Percentiles rank a stretch among this genome's conserved stretches.
Evolutionary conservation across 2,329 filamentous ascomycete species (phyloP).

Genomic region (Alternaria gansuensis): DNA sequence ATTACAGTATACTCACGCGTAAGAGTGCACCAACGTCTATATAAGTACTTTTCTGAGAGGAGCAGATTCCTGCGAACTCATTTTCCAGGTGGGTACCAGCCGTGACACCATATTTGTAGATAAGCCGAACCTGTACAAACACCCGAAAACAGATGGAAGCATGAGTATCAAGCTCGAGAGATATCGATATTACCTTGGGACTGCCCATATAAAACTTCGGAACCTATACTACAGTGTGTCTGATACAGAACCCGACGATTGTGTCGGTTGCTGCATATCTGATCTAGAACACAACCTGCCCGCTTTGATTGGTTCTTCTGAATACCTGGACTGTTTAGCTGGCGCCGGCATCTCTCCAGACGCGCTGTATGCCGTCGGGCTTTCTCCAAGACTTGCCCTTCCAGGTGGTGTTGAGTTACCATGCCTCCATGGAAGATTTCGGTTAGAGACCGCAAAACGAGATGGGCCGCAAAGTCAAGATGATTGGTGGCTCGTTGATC

Average conservation of each 20-base stretch:
- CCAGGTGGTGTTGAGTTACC: constrained; percentile 9
- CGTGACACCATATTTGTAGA: constrained; percentile 15
- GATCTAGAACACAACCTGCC: constrained; percentile 24
- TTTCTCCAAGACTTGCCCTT: constrained; percentile 14
- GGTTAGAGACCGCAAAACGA: constrained; percentile 17
- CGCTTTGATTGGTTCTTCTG: constrained; percentile 13
- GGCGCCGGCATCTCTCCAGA: constrained; percentile 1
- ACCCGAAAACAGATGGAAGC: neutral
- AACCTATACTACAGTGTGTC: constrained; percentile 19
- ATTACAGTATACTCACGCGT: neutral
- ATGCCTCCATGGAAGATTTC: constrained; percentile 20
- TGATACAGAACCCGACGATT: constrained; percentile 13
- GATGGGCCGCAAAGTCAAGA: constrained; percentile 2
- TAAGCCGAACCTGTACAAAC: neutral
- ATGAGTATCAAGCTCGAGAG: constrained; percentile 13
- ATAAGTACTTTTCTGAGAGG: constrained; percentile 13
- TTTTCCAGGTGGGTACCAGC: constrained; percentile 4
- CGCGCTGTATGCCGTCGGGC: constrained; percentile 12
- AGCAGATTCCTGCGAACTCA: constrained; percentile 12
- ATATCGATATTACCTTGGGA: constrained; percentile 21
- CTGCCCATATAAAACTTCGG: constrained; percentile 13
- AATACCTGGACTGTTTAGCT: constrained; percentile 8
- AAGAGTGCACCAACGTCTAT: neutral
- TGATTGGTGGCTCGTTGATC: constrained; percentile 22
- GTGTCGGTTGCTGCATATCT: constrained; percentile 15